These are phyloP conservation scores for Phytophthora europaea DNA, from an alignment of 352 stramenopile genomes.

Conservation along the genomic window DNA sequence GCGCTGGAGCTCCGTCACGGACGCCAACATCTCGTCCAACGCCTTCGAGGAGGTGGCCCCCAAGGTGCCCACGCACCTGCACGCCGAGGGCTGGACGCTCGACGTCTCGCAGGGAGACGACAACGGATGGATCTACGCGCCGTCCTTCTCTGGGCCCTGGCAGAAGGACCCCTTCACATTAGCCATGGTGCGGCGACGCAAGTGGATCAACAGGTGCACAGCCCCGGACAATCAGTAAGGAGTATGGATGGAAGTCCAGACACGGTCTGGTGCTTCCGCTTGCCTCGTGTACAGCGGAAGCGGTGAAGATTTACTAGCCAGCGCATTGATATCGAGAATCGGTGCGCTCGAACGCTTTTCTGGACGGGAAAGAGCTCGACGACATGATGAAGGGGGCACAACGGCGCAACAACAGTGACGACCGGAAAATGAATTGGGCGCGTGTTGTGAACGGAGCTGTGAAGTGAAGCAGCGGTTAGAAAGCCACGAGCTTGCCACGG, in stretches of 20 bases:
- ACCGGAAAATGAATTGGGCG: constrained; percentile 34
- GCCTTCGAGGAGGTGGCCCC: constrained; percentile 78
- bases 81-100: constrained; percentile 78
- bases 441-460: constrained; percentile 29
- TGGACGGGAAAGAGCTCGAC: constrained; percentile 7
- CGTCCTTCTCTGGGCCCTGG: constrained; percentile 81
- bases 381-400: constrained; percentile 16
- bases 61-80: constrained; percentile 61
- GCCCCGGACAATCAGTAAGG: constrained; percentile 36
- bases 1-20: constrained; percentile 73
- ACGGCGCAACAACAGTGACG: constrained; percentile 36
- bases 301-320: constrained; percentile 8
- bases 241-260: constrained; percentile 1
- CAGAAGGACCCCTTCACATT: constrained; percentile 80
- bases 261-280: neutral
- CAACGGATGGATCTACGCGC: constrained; percentile 89
- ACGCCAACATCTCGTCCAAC: constrained; percentile 69
- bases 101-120: constrained; percentile 83
- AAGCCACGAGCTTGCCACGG: constrained; percentile 5
- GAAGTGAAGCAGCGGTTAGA: constrained; percentile 17
- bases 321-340: neutral
- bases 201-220: constrained; percentile 86
- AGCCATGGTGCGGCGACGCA: constrained; percentile 81
- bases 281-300: constrained; percentile 9
- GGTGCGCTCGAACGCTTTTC: constrained; percentile 8